These are phyloP conservation scores for Metschnikowia baotianmanensis DNA, from an alignment of 805 yeast species.

Conservation along the genomic window DNA sequence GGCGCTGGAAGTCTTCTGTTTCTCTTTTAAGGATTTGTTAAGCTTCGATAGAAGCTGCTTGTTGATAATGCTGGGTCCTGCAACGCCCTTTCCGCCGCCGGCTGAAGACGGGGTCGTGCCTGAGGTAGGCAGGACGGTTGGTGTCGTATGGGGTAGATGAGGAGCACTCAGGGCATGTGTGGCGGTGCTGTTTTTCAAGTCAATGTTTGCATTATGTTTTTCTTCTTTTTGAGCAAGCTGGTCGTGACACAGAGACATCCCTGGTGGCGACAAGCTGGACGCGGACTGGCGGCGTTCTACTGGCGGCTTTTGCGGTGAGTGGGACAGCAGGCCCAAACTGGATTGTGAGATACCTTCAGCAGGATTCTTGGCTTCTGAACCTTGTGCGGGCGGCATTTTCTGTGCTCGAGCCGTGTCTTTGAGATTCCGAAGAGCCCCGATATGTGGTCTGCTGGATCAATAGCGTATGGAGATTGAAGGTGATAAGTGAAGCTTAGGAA, in stretches of 20 bases:
- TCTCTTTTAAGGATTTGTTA: slow-evolving; percentile 43
- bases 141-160: not conserved
- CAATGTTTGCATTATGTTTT: not conserved
- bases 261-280: slow-evolving; percentile 4
- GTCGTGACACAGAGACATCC: not conserved
- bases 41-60: slow-evolving; percentile 37
- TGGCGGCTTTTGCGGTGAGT: slow-evolving; percentile 1
- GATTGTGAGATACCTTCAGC: not conserved
- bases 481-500: too few relatives aligned
- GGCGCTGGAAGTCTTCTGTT: slow-evolving; percentile 37
- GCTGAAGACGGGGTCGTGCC: not conserved
- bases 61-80: slow-evolving; percentile 23
- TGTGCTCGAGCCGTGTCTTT: too few relatives aligned
- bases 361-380: not conserved
- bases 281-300: slow-evolving; percentile 7
- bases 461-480: too few relatives aligned
- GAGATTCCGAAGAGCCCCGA: too few relatives aligned
- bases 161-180: not conserved
- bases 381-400: not conserved
- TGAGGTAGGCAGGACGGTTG: not conserved
- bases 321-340: not conserved
- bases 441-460: too few relatives aligned
- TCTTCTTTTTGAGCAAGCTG: not conserved
- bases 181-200: not conserved
- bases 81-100: slow-evolving; percentile 3